These are phyloP conservation scores for Coemansia sp. DNA, from an alignment of 192 early-diverging fungal species.

Conservation along the genomic window DNA sequence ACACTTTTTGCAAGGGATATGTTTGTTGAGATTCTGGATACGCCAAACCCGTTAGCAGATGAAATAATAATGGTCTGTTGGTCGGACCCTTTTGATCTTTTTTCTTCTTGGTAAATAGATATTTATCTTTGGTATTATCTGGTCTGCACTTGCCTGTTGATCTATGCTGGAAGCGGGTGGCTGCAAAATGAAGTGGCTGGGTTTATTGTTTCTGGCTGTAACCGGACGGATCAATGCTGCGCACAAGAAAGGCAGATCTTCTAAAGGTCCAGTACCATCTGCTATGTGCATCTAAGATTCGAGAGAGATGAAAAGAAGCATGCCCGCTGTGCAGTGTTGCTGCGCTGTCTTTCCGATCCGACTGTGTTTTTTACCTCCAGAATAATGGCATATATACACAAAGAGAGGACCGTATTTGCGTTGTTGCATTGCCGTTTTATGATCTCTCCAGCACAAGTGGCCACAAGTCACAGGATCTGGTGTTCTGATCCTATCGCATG, in stretches of 20 bases:
- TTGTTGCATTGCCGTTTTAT: not conserved
- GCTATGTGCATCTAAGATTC: too few species aligned
- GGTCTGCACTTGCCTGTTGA: slow-evolving; percentile 1
- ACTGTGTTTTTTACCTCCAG: too few species aligned
- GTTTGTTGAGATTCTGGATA: not conserved
- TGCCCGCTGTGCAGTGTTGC: too few species aligned
- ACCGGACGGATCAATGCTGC: too few species aligned
- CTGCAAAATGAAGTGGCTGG: not conserved
- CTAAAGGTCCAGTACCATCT: too few species aligned
- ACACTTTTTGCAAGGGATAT: not conserved
- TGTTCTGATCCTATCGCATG: not conserved
- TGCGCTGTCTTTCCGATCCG: too few species aligned
- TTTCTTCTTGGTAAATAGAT: not conserved
- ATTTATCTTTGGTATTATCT: not conserved
- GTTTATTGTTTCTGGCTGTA: not conserved
- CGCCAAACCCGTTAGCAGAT: not conserved
- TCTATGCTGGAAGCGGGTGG: not conserved
- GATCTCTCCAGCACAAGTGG: not conserved
- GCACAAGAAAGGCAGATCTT: too few species aligned
- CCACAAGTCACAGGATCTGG: not conserved
- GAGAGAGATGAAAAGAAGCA: too few species aligned
- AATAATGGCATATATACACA: too few species aligned
- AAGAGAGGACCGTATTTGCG: too few species aligned
- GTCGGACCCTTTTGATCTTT: not conserved
- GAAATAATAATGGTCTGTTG: not conserved